Base-by-base conservation (phyloP, 306 rosid genomes). In the Gleditsia sinensis region DNA sequence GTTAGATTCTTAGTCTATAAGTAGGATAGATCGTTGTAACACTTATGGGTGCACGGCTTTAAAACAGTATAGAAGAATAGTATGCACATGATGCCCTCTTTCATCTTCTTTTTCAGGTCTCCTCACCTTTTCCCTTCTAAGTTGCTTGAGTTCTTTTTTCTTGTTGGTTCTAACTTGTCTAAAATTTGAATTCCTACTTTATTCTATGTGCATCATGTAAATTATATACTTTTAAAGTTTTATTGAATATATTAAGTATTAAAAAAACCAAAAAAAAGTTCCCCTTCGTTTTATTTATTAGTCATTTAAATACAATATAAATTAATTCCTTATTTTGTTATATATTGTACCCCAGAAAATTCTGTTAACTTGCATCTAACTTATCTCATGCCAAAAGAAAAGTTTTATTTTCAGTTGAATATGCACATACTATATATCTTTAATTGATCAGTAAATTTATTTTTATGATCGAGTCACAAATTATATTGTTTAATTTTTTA, bases 1-100 rank as follows among this genome's bases (percentile, higher is more conserved):
- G 96, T 79, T 69, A 58, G 95, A 90, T 93, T 93, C 98, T 76
- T 32, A 28, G 78, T 66, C 89, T 90, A 84, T 54, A 59, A 51
- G 67, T 82, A 78, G 86, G 85, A 71, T 75, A 77, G 66, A 80
- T 84, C 86, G 63, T 66, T 59, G 46, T 60, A 81, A 68, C 68
- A 78, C 77, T 61, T 45, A 46, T 78, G 58, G 70, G 67, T 68
- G 72, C 46, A 73, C 81, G 74, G 74, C 88, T 88, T 83, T 82
- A 30, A 79, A 57, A 77, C 59, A 20, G 78, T 71, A 67, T 67
- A 51, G 32, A 69, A 79, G 91, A 87, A 86, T 86, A 83, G 84
- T 72, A 84, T 85, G 88, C 90, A 87, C 84, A 80, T 82, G 87
- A 78, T 68, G 43, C 78, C 59, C 86, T 85, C 75, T 58, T 32